phyloP scores from a whole-genome alignment of 768 basidiomycete species.

The Daedaleopsis nitida region DNA sequence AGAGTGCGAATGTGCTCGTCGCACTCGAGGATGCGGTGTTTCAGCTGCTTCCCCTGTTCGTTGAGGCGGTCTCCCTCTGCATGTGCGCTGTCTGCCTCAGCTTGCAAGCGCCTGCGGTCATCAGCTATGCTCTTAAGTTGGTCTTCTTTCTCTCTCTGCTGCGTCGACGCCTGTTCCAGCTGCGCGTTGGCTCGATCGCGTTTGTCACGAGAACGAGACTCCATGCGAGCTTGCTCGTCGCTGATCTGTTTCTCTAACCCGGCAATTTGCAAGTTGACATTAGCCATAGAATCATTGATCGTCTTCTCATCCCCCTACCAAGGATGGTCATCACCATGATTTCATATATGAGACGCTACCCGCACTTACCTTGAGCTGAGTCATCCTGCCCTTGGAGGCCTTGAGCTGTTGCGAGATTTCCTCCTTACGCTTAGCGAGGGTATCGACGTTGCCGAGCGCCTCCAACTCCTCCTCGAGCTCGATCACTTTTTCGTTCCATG shows the following conservation, averaged over 20 bases:
- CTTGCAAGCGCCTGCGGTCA: constrained; percentile 4
- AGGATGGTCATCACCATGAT: neutral
- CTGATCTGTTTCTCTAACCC: constrained; percentile 49
- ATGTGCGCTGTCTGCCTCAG: neutral
- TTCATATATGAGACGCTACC: neutral
- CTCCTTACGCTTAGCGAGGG: constrained; percentile 38
- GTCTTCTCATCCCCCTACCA: constrained; percentile 51
- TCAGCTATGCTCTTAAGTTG: neutral
- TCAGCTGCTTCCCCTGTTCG: constrained; percentile 34
- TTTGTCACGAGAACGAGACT: constrained; percentile 58
- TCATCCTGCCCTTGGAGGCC: constrained; percentile 46
- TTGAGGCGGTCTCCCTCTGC: constrained; percentile 6
- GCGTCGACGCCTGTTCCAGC: constrained; percentile 48
- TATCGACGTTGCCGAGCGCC: constrained; percentile 48
- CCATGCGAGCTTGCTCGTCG: constrained; percentile 55
- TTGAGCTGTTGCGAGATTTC: constrained; percentile 44
- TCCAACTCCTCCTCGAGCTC: constrained; percentile 41
- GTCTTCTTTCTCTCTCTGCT: constrained; percentile 28
- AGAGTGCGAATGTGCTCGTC: constrained; percentile 46
- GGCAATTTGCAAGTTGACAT: constrained; percentile 36
- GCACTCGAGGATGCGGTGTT: constrained; percentile 45
- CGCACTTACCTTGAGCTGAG: constrained; percentile 45
- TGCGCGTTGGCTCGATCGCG: constrained; percentile 57
- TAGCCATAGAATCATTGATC: constrained; percentile 46
- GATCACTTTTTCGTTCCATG: constrained; percentile 29